Evolutionary conservation across 257 asterid species (phyloP), one percentile per base, ranked within the genome.

Genomic region (Solanum bukasovii): DNA sequence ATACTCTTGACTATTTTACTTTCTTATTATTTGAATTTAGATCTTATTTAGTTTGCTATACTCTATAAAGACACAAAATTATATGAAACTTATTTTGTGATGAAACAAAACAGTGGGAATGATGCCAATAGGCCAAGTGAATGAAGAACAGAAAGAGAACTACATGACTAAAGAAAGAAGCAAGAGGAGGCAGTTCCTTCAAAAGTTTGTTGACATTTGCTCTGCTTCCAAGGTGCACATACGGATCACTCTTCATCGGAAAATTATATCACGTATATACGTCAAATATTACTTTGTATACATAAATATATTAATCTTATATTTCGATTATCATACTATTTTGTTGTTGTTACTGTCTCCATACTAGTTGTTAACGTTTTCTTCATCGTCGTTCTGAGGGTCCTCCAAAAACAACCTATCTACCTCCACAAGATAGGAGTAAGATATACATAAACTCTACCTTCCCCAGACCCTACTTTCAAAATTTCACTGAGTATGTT

Each of bases 81-180:
- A 42, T 14, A n/a, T 44, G n/a, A 42, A 27, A 1, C 2, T 27
- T 27, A 46, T 78, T 44, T 44, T 40, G n/a, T 81, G 10, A 29
- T 81, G 93, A 88, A 88, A 20, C 21, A 35, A 85, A 88, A 96
- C 91, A 96, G 98, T 96, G 90, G 98, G 98, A 87, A 95, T 88
- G 89, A 86, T 96, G 40, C 94, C 94, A 3, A 38, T 94, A 7
- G 91, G 92, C 79, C 93, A 92, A 91, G 98, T 90, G 91, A 95
- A 94, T 87, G 91, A 90, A 3, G 94, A 89, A 88, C 96, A 96
- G 74, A 91, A 87, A 90, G 93, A 93, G 73, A 90, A 27, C 70
- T 89, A 90, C 88, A 86, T 92, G 93, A 87, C 93, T 34, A 87
- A 91, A 87, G 92, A 93, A 92, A 90, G 93, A 82, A 65, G 79